Evolutionary conservation across 345 rosid species (phyloP).

Genomic region (rapeseed (Brassica napus)): DNA sequence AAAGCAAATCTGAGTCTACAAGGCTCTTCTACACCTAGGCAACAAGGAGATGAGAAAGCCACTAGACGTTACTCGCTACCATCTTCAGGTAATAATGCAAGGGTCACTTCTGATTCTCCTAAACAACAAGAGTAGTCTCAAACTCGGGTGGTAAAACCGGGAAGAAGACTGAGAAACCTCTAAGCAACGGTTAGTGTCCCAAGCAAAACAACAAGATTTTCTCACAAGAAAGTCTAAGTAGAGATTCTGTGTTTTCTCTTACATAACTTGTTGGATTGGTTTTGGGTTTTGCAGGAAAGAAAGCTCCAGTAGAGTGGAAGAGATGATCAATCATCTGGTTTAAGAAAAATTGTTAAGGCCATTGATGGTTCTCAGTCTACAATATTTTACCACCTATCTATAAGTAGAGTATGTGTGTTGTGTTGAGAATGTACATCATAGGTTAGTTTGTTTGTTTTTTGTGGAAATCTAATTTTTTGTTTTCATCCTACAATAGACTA

Average conservation of each 20-base stretch:
- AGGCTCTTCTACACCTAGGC: slow-evolving; percentile 63
- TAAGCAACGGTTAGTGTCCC: slow-evolving; percentile 58
- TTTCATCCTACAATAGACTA: not conserved
- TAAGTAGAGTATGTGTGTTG: not conserved
- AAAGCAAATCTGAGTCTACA: slow-evolving; percentile 85
- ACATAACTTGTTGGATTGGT: not conserved
- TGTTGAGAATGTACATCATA: slow-evolving; percentile 31
- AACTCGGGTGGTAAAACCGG: slow-evolving; percentile 55
- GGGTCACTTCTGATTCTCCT: slow-evolving; percentile 72
- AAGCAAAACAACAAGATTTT: not conserved
- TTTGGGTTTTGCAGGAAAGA: slow-evolving; percentile 56
- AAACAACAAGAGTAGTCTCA: slow-evolving; percentile 57
- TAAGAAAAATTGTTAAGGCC: not conserved
- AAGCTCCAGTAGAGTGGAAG: slow-evolving; percentile 58
- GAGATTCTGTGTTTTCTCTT: slow-evolving; percentile 12
- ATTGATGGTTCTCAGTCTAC: slow-evolving; percentile 9
- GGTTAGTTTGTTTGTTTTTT: not conserved
- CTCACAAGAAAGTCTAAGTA: not conserved
- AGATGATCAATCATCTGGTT: slow-evolving; percentile 42
- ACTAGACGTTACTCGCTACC: slow-evolving; percentile 78
- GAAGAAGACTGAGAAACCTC: slow-evolving; percentile 55
- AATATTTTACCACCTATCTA: slow-evolving; percentile 30
- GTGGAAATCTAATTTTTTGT: not conserved
- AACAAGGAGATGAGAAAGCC: slow-evolving; percentile 58
- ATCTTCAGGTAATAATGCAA: slow-evolving; percentile 56